These are phyloP conservation scores for Pythium coloratum DNA, from an alignment of 352 stramenopile genomes.

Conservation along the genomic window DNA sequence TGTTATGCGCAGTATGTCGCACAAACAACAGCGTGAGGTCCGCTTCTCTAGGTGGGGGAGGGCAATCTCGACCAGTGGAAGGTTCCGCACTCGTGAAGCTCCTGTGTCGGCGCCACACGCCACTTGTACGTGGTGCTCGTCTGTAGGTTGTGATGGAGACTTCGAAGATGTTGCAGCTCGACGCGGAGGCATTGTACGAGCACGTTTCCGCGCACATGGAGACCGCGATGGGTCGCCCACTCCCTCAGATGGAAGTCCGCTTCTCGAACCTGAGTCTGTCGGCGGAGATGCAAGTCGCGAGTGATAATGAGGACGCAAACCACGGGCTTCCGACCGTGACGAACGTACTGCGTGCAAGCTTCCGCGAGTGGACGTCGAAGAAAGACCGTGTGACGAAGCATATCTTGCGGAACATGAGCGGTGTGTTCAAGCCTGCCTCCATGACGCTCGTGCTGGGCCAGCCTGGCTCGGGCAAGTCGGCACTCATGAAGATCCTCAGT, in stretches of 20 bases:
- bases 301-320: background rate
- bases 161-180: slow-evolving; percentile 19
- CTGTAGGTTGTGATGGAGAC: slow-evolving; percentile 22
- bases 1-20: too few species aligned
- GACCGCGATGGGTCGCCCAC: slow-evolving; percentile 32
- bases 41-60: too few species aligned
- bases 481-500: slow-evolving; percentile 54
- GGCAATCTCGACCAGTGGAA: too few species aligned
- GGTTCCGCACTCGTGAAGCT: too few species aligned
- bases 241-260: slow-evolving; percentile 56
- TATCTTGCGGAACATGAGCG: slow-evolving; percentile 26
- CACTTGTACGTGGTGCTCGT: too few species aligned
- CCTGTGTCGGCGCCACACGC: too few species aligned
- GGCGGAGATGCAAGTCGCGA: slow-evolving; percentile 1
- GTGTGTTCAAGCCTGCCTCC: slow-evolving; percentile 41
- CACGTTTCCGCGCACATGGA: slow-evolving; percentile 41
- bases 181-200: slow-evolving; percentile 34
- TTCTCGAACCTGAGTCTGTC: slow-evolving; percentile 45
- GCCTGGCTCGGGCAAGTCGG: slow-evolving; percentile 47
- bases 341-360: background rate
- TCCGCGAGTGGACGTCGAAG: background rate
- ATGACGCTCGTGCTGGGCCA: slow-evolving; percentile 56
- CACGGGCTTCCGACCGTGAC: slow-evolving; percentile 3
- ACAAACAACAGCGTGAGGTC: too few species aligned
- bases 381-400: background rate